A percentile compares a stretch with the other conserved stretches of the same genome.
phyloP scores from a whole-genome alignment of 208 protist genomes.

The Vickermania ingenoplastis region DNA sequence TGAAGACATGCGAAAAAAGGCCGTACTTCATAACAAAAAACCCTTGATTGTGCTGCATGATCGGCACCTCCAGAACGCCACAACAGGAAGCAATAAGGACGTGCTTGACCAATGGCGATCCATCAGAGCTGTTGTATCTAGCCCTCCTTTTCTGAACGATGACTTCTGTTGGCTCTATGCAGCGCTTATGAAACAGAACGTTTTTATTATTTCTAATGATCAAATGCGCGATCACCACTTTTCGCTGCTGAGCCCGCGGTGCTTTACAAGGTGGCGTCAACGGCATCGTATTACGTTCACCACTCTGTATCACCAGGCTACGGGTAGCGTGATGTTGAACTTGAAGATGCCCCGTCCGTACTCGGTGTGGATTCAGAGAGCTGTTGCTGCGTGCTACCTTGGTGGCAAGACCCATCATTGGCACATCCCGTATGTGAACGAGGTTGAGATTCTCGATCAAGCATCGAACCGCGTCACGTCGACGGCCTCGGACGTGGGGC shows the following conservation, averaged over 20 bases:
- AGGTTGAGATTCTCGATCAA: slow-evolving; percentile 54
- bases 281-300: slow-evolving; percentile 74
- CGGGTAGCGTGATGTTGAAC: slow-evolving; percentile 17
- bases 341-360: slow-evolving; percentile 37
- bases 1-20: slow-evolving; percentile 42
- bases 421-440: slow-evolving; percentile 65
- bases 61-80: slow-evolving; percentile 31
- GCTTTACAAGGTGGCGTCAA: slow-evolving; percentile 77
- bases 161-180: slow-evolving; percentile 84
- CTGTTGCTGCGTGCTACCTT: neutral
- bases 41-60: slow-evolving; percentile 73
- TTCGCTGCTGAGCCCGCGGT: slow-evolving; percentile 54
- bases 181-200: slow-evolving; percentile 29
- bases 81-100: slow-evolving; percentile 18
- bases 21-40: slow-evolving; percentile 20
- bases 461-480: slow-evolving; percentile 43
- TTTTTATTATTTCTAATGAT: slow-evolving; percentile 67
- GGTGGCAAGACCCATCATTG: slow-evolving; percentile 20
- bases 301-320: slow-evolving; percentile 30
- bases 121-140: slow-evolving; percentile 30
- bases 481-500: slow-evolving; percentile 29
- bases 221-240: slow-evolving; percentile 86
- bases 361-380: slow-evolving; percentile 74
- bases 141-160: slow-evolving; percentile 77
- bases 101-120: slow-evolving; percentile 34